phyloP scores from a whole-genome alignment of 139 green algal genomes.

The Chlamydomonas eustigma region DNA sequence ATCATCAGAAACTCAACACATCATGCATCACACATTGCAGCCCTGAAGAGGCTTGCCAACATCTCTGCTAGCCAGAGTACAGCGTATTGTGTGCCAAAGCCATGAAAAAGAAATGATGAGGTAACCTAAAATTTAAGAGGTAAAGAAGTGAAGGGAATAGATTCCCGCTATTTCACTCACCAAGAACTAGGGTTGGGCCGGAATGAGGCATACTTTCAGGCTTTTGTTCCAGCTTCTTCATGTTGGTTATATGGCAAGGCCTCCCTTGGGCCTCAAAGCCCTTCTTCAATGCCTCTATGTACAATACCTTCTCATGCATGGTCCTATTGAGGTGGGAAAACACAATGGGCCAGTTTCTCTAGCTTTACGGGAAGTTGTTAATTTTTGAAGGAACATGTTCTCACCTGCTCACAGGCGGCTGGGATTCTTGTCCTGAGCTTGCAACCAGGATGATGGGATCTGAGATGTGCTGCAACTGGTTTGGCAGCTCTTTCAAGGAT shows the following conservation, averaged over 20 bases:
- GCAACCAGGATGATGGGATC: conserved; percentile 28
- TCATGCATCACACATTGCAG: no score
- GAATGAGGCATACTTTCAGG: conserved; percentile 16
- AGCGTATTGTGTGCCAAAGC: no score
- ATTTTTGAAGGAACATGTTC: not conserved
- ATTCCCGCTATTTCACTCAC: no score
- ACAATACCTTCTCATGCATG: conserved; percentile 40
- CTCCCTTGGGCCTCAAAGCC: conserved; percentile 22
- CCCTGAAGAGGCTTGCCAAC: no score
- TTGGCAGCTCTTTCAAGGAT: conserved; percentile 5
- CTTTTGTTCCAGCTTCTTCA: conserved; percentile 27
- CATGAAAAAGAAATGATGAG: no score
- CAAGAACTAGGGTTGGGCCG: conserved; percentile 1
- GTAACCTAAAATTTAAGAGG: no score
- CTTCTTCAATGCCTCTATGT: conserved; percentile 26
- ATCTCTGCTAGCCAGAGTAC: no score
- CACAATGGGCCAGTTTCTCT: not conserved
- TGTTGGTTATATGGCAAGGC: conserved; percentile 23
- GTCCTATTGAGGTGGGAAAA: conserved; percentile 12
- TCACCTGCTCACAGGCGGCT: not conserved
- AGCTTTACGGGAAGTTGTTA: not conserved
- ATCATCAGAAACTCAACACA: no score
- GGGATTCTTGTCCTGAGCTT: conserved; percentile 14
- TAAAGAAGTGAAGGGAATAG: no score
- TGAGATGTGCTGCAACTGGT: not conserved